Evolutionary conservation across 192 early-diverging fungal genomes (phyloP).

Genomic region (Phlyctochytrium arcticum): DNA sequence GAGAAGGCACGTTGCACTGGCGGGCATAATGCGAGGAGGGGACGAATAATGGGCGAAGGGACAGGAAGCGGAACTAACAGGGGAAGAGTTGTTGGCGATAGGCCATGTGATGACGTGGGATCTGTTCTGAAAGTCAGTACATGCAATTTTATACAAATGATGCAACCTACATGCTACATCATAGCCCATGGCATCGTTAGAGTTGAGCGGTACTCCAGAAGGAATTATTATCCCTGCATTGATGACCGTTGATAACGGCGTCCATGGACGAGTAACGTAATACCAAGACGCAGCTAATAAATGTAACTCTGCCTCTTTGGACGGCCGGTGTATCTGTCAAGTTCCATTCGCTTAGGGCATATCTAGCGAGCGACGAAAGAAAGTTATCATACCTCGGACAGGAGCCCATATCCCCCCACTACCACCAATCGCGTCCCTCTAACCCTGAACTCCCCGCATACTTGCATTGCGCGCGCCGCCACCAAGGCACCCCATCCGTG

Average conservation of each 20-base stretch:
- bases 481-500: constrained; percentile 14
- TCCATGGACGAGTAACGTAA: neutral
- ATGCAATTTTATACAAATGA: too few species aligned
- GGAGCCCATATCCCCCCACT: constrained; percentile 2
- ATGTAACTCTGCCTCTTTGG: neutral
- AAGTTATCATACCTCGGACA: constrained; percentile 8
- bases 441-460: constrained; percentile 1
- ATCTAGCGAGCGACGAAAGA: neutral
- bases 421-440: neutral
- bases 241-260: neutral
- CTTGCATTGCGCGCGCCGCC: constrained; percentile 2
- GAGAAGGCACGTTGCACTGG: too few species aligned
- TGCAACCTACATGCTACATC: constrained; percentile 17
- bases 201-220: neutral
- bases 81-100: too few species aligned
- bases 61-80: too few species aligned
- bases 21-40: too few species aligned
- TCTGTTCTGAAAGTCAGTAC: too few species aligned
- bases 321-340: constrained; percentile 3
- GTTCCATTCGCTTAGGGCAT: neutral
- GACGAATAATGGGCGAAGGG: too few species aligned
- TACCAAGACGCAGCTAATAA: neutral
- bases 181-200: constrained; percentile 5
- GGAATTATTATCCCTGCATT: neutral
- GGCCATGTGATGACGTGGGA: too few species aligned